Conservation (phyloP, 306 rosid genomes). For the Vigna hirtella region DNA sequence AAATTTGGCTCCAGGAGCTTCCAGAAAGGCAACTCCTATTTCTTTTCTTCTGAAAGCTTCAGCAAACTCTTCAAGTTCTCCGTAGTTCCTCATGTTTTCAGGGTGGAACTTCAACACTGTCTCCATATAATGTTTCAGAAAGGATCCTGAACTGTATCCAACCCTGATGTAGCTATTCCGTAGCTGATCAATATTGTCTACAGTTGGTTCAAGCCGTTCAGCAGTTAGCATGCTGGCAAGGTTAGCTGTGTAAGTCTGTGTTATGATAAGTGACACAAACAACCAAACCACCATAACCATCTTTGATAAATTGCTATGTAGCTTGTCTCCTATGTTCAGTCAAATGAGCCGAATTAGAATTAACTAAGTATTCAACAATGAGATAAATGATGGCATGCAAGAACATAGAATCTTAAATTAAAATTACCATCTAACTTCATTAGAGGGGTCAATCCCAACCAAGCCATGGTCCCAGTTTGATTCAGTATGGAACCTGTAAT, state of each 20-base stretch:
- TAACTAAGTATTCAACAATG: not conserved
- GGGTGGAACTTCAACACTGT: conserved; percentile 33
- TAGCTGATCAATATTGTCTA: conserved; percentile 44
- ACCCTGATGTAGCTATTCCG: conserved; percentile 39
- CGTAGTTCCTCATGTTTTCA: conserved; percentile 39
- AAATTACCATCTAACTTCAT: conserved; percentile 55
- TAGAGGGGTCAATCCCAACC: conserved; percentile 57
- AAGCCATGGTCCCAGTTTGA: conserved; percentile 54
- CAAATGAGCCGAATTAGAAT: not conserved
- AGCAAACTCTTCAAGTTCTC: conserved; percentile 42
- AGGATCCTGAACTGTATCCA: conserved; percentile 55
- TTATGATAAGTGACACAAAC: conserved; percentile 57
- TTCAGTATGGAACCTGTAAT: conserved; percentile 47
- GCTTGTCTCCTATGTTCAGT: conserved; percentile 42
- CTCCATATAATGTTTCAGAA: conserved; percentile 38
- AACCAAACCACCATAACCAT: conserved; percentile 61
- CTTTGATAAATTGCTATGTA: conserved; percentile 56
- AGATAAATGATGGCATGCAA: not conserved
- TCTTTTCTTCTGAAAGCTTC: conserved; percentile 50
- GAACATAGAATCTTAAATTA: not conserved
- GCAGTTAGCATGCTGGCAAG: conserved; percentile 60
- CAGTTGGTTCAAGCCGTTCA: conserved; percentile 54
- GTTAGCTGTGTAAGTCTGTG: conserved; percentile 59
- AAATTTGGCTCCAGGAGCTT: conserved; percentile 49
- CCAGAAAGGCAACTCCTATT: conserved; percentile 58